Evolutionary conservation across 2,329 filamentous ascomycete species (phyloP), one percentile per base, ranked within the genome.

Genomic region (Pseudogymnoascus destructans): DNA sequence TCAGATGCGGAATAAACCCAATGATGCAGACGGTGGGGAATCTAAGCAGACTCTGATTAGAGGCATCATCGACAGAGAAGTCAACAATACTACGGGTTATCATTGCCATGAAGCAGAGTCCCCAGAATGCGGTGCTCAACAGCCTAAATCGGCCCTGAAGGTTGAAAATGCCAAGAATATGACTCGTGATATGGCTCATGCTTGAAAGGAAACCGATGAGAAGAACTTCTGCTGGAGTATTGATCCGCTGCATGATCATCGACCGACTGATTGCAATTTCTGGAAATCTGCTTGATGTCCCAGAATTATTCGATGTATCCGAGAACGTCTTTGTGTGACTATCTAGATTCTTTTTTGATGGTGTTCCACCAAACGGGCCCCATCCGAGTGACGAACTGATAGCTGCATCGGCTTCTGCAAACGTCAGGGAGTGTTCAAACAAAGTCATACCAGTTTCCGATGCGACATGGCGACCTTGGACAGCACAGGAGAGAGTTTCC

Each of bases 11-110:
- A 33, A 97, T 86, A 69, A 97, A 96, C 0, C 92, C 89, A 27
- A 97, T 86, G 60, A 97, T 90, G 66, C 89, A 96, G 38, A 97
- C 90, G 0, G 91, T 96, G 3, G 93, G 93, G 63, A 95, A 96
- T 61, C 89, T 81, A 40, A 96, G 76, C 9, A 95, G 76, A 3
- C 88, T 86, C 66, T 84, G 79, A 19, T 74, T 74, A 0, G 73
- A 69, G 4, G 82, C 70, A 60, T 87, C 81, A 30, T 85, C 80
- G 13, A 82, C 66, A 5, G 80, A 81, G 61, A 81, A 85, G 7
- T 75, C 76, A 25, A 81, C 67, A 32, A 89, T 82, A 62, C 88
- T 91, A 80, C 86, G 89, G 2, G 86, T 73, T 63, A 97, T 90
- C 32, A 87, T 86, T 35, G 77, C 77, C 87, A 97, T 95, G 69